Evolutionary conservation across 2,329 filamentous ascomycete genomes (phyloP).

Genomic region (Microsporum canis): DNA sequence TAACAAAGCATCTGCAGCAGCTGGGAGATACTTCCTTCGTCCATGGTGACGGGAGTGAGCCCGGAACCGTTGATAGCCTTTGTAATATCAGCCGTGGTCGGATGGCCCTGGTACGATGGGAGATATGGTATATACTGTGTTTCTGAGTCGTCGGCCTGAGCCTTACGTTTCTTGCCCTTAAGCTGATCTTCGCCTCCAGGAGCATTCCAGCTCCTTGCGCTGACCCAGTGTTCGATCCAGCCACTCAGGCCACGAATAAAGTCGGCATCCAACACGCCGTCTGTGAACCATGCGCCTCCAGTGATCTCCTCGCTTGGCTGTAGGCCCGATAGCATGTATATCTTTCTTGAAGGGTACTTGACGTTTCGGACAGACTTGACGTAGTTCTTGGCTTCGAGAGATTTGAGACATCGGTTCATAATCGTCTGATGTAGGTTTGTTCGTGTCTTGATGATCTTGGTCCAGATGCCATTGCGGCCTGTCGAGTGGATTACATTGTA

Average conservation of each 20-base stretch:
- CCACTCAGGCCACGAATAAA: conserved; percentile 70
- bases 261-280: conserved; percentile 76
- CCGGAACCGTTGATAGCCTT: conserved; percentile 56
- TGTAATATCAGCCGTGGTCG: conserved; percentile 68
- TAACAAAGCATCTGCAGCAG: conserved; percentile 79
- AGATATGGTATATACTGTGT: conserved; percentile 41
- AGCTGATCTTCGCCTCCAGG: conserved; percentile 25
- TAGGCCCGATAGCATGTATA: conserved; percentile 84
- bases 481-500: conserved; percentile 83
- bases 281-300: conserved; percentile 88
- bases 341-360: conserved; percentile 81
- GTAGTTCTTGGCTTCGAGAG: conserved; percentile 67
- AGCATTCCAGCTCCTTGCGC: conserved; percentile 58
- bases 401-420: conserved; percentile 70
- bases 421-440: conserved; percentile 75
- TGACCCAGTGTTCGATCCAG: conserved; percentile 63
- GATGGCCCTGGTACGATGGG: conserved; percentile 63
- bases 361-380: conserved; percentile 87
- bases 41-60: conserved; percentile 59
- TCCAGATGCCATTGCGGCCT: conserved; percentile 80
- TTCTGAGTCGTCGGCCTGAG: conserved; percentile 22
- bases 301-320: conserved; percentile 81
- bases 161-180: conserved; percentile 33
- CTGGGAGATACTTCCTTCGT: conserved; percentile 66
- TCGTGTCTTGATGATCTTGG: conserved; percentile 66